Evolutionary conservation across 805 yeast genomes (phyloP), one percentile per base, ranked within the genome.

Genomic region (Myxozyma geophila): DNA sequence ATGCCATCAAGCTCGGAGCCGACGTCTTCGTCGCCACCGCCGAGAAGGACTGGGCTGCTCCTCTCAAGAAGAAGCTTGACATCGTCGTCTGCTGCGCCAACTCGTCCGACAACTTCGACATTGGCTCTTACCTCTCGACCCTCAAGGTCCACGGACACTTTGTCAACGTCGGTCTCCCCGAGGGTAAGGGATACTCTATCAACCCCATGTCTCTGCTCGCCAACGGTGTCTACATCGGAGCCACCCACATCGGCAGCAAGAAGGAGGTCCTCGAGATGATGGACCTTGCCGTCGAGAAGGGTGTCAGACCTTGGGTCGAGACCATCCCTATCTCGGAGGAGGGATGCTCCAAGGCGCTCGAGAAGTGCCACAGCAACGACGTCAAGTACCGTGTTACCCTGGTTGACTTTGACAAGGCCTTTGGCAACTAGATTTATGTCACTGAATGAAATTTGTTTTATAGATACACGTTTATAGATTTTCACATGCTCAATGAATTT

Each of bases 141-240:
- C 78, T 89, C 73, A 84, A 80, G 70, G 85, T 86, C 54, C 82
- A 82, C 72, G 86, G 86, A 60, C 78, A 79, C 58, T 82, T 85
- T 73, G 79, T 86, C 58, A 79, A 87, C 36, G 91, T 86, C 60
- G 92, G 92, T 60, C 79, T 87, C 71, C 90, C 93, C 19, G 71
- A 63, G 48, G 71, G 70, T 10, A 62, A 68, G 9, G 66, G 67
- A 9, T 64, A 58, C 51, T 39, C 19, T 35, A 50, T 69, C 61
- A 58, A 49, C 17, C 64, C 71, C 8, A 40, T 66, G 33, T 50
- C 52, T 35, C 57, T 69, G 41, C 46, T 69, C 59, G 44, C 33
- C 36, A 58, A 62, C 54, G 69, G 85, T 59, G 77, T 82, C 54
- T 76, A 79, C 52, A 78, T 87, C 68, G 87, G 87, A 54, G 79